Evolutionary conservation across 2,329 filamentous ascomycete genomes (phyloP), one percentile per base, ranked within the genome.

Genomic region (Daldinia sp.): DNA sequence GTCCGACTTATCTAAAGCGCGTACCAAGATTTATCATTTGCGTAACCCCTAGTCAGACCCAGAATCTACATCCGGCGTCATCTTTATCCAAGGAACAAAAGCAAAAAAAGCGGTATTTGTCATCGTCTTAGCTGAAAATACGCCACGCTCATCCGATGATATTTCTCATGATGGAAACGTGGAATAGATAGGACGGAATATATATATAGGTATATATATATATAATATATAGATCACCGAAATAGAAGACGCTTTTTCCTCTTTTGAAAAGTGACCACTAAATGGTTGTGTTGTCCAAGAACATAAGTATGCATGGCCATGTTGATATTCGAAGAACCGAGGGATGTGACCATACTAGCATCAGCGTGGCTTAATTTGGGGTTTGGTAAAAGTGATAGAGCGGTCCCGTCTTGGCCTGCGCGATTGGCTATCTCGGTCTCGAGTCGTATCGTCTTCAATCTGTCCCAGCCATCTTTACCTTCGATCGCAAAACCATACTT

Each of bases 41-140:
- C 48, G 30, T 25, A 35, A 25, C 11, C 45, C 45, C 45, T 30
- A 32, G 25, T 30, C n/a, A 9, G 45, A 48, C n/a, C 45, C 15
- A 48, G 4, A 34, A 10, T 30, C 27, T 51, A 11, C 21, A 25
- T 51, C n/a, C 7, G 48, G 48, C 21, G 48, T 37, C 48, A 35
- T 34, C 32, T 50, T 50, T 34, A 8, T 23, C 56, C 58, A 47
- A 29, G 10, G 23, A 61, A 51, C 52, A 61, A 61, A 56, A 59
- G 47, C n/a, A 50, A 39, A 47, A 15, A 35, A 56, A 30, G 58
- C 52, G 52, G 52, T 56, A 48, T 61, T 48, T 45, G 23, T 51
- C 35, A 53, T 43, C 34, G n/a, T 48, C 29, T 23, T 19, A 61
- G 37, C 27, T 49, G 11, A 53, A 53, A 58, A 53, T 17, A 27